Evolutionary conservation across 495 filamentous ascomycete genomes (phyloP).

Genomic region (Neurospora sublineolata): DNA sequence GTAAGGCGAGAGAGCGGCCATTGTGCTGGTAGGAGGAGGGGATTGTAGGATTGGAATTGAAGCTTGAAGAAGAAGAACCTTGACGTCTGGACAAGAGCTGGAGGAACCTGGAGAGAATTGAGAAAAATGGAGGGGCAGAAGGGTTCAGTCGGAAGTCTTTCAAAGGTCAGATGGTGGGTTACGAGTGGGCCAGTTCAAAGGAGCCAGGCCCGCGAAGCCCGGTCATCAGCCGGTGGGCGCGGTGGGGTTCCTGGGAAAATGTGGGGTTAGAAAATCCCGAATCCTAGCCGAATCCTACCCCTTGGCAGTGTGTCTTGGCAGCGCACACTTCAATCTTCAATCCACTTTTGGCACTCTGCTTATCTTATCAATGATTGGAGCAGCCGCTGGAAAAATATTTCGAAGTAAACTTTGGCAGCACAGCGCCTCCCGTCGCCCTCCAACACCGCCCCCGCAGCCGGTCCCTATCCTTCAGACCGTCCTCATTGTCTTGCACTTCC

Average conservation of each 20-base stretch:
- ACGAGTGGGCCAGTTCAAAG: not conserved
- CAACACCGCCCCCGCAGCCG: not conserved
- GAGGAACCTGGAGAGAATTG: not conserved
- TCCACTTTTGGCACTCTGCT: not conserved
- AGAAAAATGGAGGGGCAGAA: not conserved
- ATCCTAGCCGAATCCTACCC: not conserved
- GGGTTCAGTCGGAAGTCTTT: not conserved
- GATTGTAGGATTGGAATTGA: not conserved
- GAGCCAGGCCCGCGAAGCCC: not conserved
- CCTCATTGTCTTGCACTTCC: not conserved
- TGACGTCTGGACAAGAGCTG: not conserved
- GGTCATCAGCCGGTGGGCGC: not conserved
- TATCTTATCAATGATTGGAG: slow-evolving; percentile 22
- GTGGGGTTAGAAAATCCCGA: not conserved
- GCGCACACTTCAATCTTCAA: not conserved
- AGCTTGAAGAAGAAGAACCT: not conserved
- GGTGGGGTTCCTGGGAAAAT: not conserved
- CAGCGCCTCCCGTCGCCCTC: not conserved
- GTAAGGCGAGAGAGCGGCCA: slow-evolving; percentile 32
- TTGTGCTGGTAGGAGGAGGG: slow-evolving; percentile 7
- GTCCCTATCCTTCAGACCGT: not conserved
- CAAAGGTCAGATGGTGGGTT: not conserved
- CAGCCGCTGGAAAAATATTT: slow-evolving; percentile 24
- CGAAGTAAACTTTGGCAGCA: slow-evolving; percentile 1
- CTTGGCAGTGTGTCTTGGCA: not conserved